Base-by-base conservation (phyloP, 208 protist species). In the Phytomonas serpens region DNA sequence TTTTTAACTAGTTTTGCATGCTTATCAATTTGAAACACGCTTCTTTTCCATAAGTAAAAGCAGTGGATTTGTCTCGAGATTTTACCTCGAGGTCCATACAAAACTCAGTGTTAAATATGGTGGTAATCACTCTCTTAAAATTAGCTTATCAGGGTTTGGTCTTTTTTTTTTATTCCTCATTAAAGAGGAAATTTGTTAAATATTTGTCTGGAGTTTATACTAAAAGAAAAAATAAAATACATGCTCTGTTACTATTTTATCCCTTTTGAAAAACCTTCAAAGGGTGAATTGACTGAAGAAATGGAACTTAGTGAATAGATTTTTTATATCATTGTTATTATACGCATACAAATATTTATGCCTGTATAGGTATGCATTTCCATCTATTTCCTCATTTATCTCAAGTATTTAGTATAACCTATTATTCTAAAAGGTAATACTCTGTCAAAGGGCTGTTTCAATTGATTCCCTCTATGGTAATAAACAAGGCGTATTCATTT, bases 401-500 rank as follows among this genome's bases (percentile, higher is more conserved):
- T 40, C 61, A 77, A 77, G n/a, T 64, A 7, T 40, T 40, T 40
- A 40, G 37, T 4, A 40, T 13, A 11, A 40, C 37, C 37, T 40
- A 4, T 40, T 40, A 11, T 40, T 40, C 37, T 40, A 40, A 40
- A 40, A 40, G 37, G 11, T 40, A 40, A 40, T 11, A 40, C 37
- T 40, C 37, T 40, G 4, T 11, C 11, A 40, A 40, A 11, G 11
- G 37, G 37, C 11, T 40, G 4, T 11, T 13, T 11, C 37, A 40
- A 40, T 40, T 4, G 4, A 40, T 40, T 40, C 37, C 4, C 37
- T 40, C 37, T 40, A 4, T 40, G 37, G 11, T 29, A 77, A 67
- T 31, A 70, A 52, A 68, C 63, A 32, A 74, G 74, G 69, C 34
- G n/a, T 77, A 29, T 71, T 77, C 75, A 73, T 75, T 63, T 72